phyloP scores from a whole-genome alignment of 257 asterid genomes.

The Solanum peruvianum region DNA sequence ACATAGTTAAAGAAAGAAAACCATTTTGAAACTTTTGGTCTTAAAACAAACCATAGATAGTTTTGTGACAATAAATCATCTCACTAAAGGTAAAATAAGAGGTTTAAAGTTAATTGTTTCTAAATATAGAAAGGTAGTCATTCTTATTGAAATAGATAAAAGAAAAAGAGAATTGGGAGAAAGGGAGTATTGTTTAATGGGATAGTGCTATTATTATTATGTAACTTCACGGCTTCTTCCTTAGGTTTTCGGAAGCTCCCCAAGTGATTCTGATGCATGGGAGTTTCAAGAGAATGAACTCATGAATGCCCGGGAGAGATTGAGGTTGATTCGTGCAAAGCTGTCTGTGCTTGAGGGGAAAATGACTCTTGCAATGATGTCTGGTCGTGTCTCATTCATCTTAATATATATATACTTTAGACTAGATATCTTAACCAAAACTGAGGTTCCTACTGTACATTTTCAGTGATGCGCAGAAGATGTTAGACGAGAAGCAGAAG shows the following conservation, averaged over 20 bases:
- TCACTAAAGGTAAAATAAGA: background rate
- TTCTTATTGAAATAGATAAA: background rate
- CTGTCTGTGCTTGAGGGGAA: conserved; percentile 78
- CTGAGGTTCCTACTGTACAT: background rate
- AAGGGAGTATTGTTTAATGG: background rate
- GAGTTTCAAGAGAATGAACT: conserved; percentile 77
- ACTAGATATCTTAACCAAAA: background rate
- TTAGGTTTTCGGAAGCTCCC: conserved; percentile 40
- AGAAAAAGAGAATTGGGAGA: background rate
- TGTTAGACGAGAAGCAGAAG: conserved; percentile 44
- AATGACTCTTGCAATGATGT: conserved; percentile 56
- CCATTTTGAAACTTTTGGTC: background rate
- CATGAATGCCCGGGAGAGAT: conserved; percentile 45
- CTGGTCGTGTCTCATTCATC: conserved; percentile 7
- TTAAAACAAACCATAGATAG: background rate
- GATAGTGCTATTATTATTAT: background rate
- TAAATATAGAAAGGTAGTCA: background rate
- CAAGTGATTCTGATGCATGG: conserved; percentile 48
- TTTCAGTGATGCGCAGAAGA: conserved; percentile 56
- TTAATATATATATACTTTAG: background rate
- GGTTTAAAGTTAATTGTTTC: background rate
- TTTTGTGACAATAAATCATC: background rate
- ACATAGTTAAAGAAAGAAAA: background rate
- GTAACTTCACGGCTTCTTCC: background rate
- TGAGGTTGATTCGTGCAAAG: conserved; percentile 67